Percentiles rank a stretch among this genome's conserved stretches.
Conservation (phyloP, 2,329 filamentous ascomycete genomes). For the Leptographium galeiforme region DNA sequence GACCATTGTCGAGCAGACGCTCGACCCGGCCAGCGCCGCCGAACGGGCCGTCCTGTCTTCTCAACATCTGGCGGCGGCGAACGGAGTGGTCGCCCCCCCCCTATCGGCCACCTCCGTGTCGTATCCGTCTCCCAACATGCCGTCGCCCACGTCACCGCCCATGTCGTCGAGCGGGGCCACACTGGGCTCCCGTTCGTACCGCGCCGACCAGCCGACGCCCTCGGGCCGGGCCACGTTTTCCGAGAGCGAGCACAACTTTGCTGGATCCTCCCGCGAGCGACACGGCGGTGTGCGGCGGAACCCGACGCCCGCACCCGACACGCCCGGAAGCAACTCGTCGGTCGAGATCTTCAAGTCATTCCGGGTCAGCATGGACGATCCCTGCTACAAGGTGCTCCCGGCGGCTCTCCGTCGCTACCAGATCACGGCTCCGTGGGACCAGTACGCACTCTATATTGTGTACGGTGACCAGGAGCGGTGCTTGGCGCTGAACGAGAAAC, state of each 20-base stretch:
- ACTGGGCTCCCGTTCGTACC: constrained; percentile 48
- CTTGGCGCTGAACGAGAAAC: constrained; percentile 81
- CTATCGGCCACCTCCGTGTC: constrained; percentile 36
- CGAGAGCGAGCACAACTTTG: constrained; percentile 31
- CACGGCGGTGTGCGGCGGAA: constrained; percentile 38
- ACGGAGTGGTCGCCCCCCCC: constrained; percentile 42
- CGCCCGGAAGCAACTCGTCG: constrained; percentile 42
- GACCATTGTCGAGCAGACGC: constrained; percentile 45
- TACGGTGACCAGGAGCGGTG: constrained; percentile 98
- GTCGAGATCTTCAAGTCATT: constrained; percentile 99
- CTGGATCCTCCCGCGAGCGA: constrained; percentile 21
- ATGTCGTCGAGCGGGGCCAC: constrained; percentile 35
- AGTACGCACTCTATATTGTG: constrained; percentile 96
- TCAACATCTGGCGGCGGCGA: constrained; percentile 57
- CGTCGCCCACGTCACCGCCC: constrained; percentile 56
- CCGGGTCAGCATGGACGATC: constrained; percentile 94
- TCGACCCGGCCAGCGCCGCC: constrained; percentile 57
- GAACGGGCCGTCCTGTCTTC: constrained; percentile 54
- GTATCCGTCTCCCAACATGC: constrained; percentile 52
- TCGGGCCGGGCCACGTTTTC: constrained; percentile 43
- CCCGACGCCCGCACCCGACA: constrained; percentile 50
- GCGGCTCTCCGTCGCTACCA: constrained; percentile 96
- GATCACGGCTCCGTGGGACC: constrained; percentile 93
- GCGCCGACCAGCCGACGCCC: constrained; percentile 39
- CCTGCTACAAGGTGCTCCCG: constrained; percentile 91